phyloP scores from a whole-genome alignment of 2,329 filamentous ascomycete species.

The Amylocarpus encephaloides region DNA sequence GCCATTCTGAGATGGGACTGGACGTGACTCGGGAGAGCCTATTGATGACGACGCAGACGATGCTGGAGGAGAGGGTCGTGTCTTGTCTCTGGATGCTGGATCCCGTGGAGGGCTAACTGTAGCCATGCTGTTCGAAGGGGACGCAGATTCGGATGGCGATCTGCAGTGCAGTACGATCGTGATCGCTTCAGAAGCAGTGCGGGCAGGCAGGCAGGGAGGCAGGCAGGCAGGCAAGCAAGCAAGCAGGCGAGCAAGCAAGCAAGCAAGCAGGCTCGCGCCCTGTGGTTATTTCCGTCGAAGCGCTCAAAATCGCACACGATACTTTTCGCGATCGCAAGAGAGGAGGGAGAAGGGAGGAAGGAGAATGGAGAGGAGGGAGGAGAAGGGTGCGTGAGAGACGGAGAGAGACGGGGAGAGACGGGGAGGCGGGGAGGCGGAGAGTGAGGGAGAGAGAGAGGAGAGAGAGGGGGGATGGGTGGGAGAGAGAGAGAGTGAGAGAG shows the following conservation, averaged over 20 bases:
- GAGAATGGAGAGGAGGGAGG: not conserved
- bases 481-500: too few species aligned
- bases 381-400: not conserved
- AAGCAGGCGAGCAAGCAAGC: too few species aligned
- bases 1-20: slow-evolving; percentile 20
- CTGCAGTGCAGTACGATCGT: not conserved
- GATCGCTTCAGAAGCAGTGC: slow-evolving; percentile 3
- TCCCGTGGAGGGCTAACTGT: slow-evolving; percentile 24
- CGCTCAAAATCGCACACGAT: not conserved
- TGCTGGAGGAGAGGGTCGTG: slow-evolving; percentile 20
- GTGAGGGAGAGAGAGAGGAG: too few species aligned
- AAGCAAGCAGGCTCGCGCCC: not conserved
- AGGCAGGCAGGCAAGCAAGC: too few species aligned
- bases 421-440: not conserved
- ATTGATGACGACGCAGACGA: slow-evolving; percentile 25
- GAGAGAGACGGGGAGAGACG: not conserved
- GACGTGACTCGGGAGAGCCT: slow-evolving; percentile 23
- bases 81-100: slow-evolving; percentile 16
- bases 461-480: too few species aligned
- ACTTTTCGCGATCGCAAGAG: not conserved
- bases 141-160: not conserved
- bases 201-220: too few species aligned
- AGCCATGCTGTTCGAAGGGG: slow-evolving; percentile 21
- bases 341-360: not conserved
- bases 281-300: not conserved